Evolutionary conservation across 78 protist species (phyloP), one percentile per base, ranked within the genome.

Genomic region (Dictyostelium brefeldianum): DNA sequence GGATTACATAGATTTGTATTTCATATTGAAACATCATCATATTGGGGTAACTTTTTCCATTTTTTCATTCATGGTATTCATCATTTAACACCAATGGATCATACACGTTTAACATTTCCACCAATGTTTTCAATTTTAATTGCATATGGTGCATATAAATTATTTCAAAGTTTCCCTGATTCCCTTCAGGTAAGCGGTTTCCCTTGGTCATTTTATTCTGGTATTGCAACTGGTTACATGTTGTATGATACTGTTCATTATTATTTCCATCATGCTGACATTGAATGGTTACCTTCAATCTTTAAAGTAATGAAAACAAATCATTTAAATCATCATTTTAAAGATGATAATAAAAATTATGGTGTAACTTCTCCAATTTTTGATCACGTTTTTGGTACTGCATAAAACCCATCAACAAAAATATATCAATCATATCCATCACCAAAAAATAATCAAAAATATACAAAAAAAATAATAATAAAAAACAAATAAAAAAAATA

Each of bases 21-120:
- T 53, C 97, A 95, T 84, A 29, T 91, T 7, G 90, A 85, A 29
- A 69, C 94, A 36, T 57, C 75, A 41, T 83, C 89, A n/a, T 67
- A 78, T 41, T 70, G 87, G 78, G 81, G 91, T 8, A 97, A 94
- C 89, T 83, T 91, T 41, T 77, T 97, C 64, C 98, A 97, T 83
- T 97, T 95, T 81, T 82, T 97, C 84, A 81, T 91, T 18, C 98
- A 97, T 43, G 98, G 98, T 17, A 83, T 95, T 67, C 98, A 97
- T 80, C 98, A 97, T 94, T 56, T 97, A 31, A 94, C 94, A 12
- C 98, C 98, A 77, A 65, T 78, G 43, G 98, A 97, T 78, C 27
- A 92, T 20, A 83, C 90, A 46, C 74, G 97, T 46, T 64, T 96
- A 25, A 95, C 95, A 18, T 94, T 96, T 15, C 97, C 97, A 43